Evolutionary conservation across 2,329 filamentous ascomycete genomes (phyloP), one percentile per base, ranked within the genome.

Genomic region (Ceratocystis colombiana): DNA sequence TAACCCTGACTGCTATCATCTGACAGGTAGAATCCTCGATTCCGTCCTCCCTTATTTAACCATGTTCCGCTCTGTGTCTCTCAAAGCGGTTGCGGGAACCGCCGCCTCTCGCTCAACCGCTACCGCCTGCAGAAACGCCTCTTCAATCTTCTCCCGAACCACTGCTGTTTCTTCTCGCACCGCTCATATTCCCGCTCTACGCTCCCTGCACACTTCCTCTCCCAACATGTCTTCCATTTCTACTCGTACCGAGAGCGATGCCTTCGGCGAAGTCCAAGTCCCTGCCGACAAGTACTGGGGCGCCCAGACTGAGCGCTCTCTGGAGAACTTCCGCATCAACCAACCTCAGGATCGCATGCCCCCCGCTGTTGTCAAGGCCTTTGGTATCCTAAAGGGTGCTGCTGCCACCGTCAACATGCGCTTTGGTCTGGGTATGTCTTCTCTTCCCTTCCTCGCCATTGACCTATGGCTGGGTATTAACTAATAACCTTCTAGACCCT

Each of bases 291-390:
- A 88, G 81, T 99, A 99, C 84, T 99, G 94, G 93, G 94, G 94
- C 74, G 93, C 93, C 69, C 93, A 96, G 83, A 96, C 93, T 65
- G 88, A 96, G 83, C 88, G 93, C 71, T 97, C 93, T 64, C 84
- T 97, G 76, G 88, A 89, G 77, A 99, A 99, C 82, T 99, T 99
- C 84, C 88, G 88, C 77, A 97, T 99, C 85, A 97, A 97, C 80
- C 94, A 97, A 82, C 94, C 94, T 68, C 90, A 96, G 79, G 94
- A 99, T 76, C 91, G 94, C 76, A 97, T 97, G 92, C 94, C 94
- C 62, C 87, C 90, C 70, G 89, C 92, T 59, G 88, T 99, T 72
- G 82, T 97, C 73, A 88, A 86, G 77, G 94, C 94, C 5, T 96
- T 99, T 76, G 94, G 94, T 75, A 95, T 97, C 73, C 83, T 99